Base-by-base conservation (phyloP, 257 asterid species). In the Euphrasia confusa region DNA sequence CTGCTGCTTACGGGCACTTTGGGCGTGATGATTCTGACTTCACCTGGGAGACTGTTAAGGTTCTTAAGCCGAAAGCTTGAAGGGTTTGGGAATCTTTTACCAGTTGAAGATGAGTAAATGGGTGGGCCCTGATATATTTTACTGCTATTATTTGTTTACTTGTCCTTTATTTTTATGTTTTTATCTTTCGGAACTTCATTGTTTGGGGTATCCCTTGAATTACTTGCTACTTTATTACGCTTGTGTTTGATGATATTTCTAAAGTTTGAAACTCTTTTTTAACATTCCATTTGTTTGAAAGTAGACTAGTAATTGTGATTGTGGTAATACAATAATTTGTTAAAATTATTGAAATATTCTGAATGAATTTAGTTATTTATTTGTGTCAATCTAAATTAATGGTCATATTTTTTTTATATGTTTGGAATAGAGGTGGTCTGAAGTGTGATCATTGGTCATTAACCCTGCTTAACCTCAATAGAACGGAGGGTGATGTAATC, bases 1-100 rank as follows among this genome's bases (percentile, higher is more conserved):
- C 71, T 50, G 71, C 78, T 7, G 78, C 70, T 9, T 68, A 73
- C 2, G 78, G 78, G 30, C 78, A 73, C 68, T 73, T 73, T 58
- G 74, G 78, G 0, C 54, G 71, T 4, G 78, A 73, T n/a, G 70
- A 73, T 42, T 71, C 78, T 7, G 74, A 73, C 58, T 73, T 73
- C 55, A 73, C 78, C 17, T 68, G 77, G 77, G 77, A 73, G 54
- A 54, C 12, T 40, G 74, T 73, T 44, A 73, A 30, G n/a, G 3
- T 13, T 2, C 78, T 73, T 5, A 12, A 37, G 28, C 58, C 69
- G 26, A 54, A 44, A 44, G 50, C 50, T 44, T 44, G 11, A 44
- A 3, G 50, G 12, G 50, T 3, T 4, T 44, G 50, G 50, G 42
- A 37, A 37, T 30, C 33, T 28, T 28, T 28, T 30, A 30, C 3